Base-by-base conservation (phyloP, 257 asterid species). In the Solanum acaule region DNA sequence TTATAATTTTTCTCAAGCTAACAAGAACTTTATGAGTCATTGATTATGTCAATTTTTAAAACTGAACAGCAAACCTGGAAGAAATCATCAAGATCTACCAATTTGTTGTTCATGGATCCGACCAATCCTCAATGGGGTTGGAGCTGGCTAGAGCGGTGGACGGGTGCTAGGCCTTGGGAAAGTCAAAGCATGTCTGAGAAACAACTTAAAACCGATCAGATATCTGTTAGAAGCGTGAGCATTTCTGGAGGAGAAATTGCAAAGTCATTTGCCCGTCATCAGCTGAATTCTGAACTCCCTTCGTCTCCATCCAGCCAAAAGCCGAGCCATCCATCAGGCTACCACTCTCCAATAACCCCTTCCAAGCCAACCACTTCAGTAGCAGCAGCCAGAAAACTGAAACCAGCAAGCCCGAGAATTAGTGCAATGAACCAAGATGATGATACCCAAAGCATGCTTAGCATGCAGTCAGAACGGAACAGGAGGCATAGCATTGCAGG, bases 71-170 rank as follows among this genome's bases (percentile, higher is more conserved):
- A 96, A 94, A 93, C 94, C 10, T 94, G 98, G 99, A 97, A 96
- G 94, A 95, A 95, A 90, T 93, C 99, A 25, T 88, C 93, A 52
- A 95, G 94, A 90, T 77, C 96, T 33, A 79, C 92, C n/a, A 97
- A 93, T 93, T 89, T 95, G 86, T 91, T 95, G 59, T 97, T 96
- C 92, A 96, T 95, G 98, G 99, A 97, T 89, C 99, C 98, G 1
- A 95, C 98, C 10, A 97, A 97, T 91, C 99, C 98, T 75, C 98
- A 96, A 44, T 96, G 99, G 99, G 99, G 99, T 4, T 97, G 99
- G 99, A 97, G 99, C 94, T 97, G 99, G 99, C 72, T 96, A 79
- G 99, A 97, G 88, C 94, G 99, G 15, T 95, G 96, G 96, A 94
- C 93, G 94, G 98, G 99, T 22, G 92, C 95, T 75, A 94, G 93